Conservation (phyloP, 1,284 basidiomycete species). For the Tylopilus sp. region DNA sequence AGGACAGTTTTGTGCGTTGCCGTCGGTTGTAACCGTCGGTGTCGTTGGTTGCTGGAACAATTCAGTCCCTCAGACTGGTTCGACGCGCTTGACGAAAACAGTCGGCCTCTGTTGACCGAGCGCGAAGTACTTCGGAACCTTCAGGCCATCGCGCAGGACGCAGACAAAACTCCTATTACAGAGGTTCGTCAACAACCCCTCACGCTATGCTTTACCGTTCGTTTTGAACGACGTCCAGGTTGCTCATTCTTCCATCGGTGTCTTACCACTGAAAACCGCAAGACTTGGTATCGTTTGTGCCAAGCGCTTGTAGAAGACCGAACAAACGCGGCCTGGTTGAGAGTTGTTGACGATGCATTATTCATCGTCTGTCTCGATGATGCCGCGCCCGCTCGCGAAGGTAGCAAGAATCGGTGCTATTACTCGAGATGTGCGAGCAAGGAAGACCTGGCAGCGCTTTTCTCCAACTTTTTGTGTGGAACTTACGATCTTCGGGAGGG, state of each 20-base stretch:
- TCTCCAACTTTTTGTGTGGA: constrained; percentile 90
- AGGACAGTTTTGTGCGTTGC: constrained; percentile 86
- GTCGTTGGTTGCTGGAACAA: constrained; percentile 4
- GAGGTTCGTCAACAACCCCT: constrained; percentile 42
- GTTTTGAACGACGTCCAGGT: constrained; percentile 41
- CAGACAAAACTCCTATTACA: constrained; percentile 74
- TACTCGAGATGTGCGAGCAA: constrained; percentile 1
- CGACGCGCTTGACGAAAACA: constrained; percentile 83
- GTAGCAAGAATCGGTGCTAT: constrained; percentile 6
- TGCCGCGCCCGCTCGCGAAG: constrained; percentile 49
- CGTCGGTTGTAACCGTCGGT: not conserved
- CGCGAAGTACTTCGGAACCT: constrained; percentile 86
- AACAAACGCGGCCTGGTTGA: constrained; percentile 72
- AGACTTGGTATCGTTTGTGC: constrained; percentile 82
- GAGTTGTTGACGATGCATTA: constrained; percentile 82
- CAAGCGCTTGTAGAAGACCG: constrained; percentile 59
- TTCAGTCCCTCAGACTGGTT: constrained; percentile 70
- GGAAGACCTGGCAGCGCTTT: constrained; percentile 71
- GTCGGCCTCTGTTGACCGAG: constrained; percentile 83
- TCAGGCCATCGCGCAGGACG: constrained; percentile 85
- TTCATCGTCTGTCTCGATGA: constrained; percentile 96
- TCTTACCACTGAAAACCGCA: constrained; percentile 91
- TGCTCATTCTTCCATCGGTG: constrained; percentile 74
- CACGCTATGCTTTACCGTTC: not conserved
- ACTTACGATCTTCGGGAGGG: constrained; percentile 79